Conservation (phyloP, 176 grass and related monocot genomes). For the Oropetium thomaeum region DNA sequence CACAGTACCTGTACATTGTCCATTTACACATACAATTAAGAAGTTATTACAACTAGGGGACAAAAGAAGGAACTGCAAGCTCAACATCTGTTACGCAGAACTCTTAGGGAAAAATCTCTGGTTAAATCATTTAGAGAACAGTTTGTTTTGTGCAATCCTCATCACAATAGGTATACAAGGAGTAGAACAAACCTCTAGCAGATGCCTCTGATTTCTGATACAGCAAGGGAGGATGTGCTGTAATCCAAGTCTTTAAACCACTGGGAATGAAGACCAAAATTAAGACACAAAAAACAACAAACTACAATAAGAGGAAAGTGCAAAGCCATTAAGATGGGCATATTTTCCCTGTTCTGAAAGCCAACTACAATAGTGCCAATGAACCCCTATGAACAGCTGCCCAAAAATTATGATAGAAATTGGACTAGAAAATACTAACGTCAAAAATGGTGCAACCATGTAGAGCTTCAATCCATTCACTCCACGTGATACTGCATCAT, state of each 20-base stretch:
- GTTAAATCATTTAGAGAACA: neutral
- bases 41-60: neutral
- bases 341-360: neutral
- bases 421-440: slow-evolving; percentile 48
- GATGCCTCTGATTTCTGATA: slow-evolving; percentile 71
- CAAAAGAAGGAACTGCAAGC: neutral
- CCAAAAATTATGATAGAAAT: neutral
- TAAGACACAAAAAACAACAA: slow-evolving; percentile 5
- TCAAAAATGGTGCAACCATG: slow-evolving; percentile 95
- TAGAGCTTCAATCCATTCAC: slow-evolving; percentile 92
- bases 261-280: slow-evolving; percentile 21
- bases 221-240: slow-evolving; percentile 36
- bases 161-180: slow-evolving; percentile 1
- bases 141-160: neutral
- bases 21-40: neutral
- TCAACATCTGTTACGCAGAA: neutral
- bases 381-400: neutral
- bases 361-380: neutral
- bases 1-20: slow-evolving; percentile 41
- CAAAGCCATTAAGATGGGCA: neutral
- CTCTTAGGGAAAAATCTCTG: neutral
- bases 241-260: slow-evolving; percentile 76
- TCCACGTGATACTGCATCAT: slow-evolving; percentile 77
- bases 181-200: slow-evolving; percentile 65
- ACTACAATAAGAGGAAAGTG: neutral